Evolutionary conservation across 257 asterid species (phyloP), one percentile per base, ranked within the genome.

Genomic region (Solanum dulcamara): DNA sequence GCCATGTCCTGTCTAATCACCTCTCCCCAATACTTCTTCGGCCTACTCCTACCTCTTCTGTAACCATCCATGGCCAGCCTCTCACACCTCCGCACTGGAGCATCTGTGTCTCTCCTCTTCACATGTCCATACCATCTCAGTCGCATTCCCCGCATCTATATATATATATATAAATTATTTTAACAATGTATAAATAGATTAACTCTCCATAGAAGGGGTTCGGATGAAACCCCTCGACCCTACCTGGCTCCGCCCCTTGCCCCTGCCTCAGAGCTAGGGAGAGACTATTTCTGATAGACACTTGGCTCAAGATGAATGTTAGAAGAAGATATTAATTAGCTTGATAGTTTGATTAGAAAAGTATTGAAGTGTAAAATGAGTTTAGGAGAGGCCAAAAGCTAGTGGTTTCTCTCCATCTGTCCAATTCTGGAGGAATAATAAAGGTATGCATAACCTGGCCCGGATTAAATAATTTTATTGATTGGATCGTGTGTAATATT

Each of bases 241-340:
- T 22, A 0, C 64, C 10, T 59, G 32, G 67, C 67, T 59, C 4
- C 7, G 32, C 0, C 15, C 17, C 1, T 59, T 59, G 32, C 24
- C 33, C 17, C 32, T 24, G 10, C 17, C 17, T 59, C 33, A n/a
- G 67, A 24, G 67, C 32, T 59, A 59, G 17, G 1, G 42, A 59
- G 67, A 59, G 17, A 32, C 10, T 59, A 3, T 59, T 59, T n/a
- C 17, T 6, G 0, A n/a, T 24, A 59, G 0, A 24, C 0, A 14
- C 8, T 59, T 59, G 14, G 3, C 8, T 59, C 67, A 59, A n/a
- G 8, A 10, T 59, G 67, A 59, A 59, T 59, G 17, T 6, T 59
- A 24, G 67, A 12, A 26, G 0, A 26, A 42, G 26, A 46, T 26
- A 26, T 15, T 26, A 4, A 46, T 13, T 46, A 77, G 6, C 82